Percentiles rank a stretch among this genome's conserved stretches.
Evolutionary conservation across 306 rosid species (phyloP).

Genomic region (Luffa aegyptiaca): DNA sequence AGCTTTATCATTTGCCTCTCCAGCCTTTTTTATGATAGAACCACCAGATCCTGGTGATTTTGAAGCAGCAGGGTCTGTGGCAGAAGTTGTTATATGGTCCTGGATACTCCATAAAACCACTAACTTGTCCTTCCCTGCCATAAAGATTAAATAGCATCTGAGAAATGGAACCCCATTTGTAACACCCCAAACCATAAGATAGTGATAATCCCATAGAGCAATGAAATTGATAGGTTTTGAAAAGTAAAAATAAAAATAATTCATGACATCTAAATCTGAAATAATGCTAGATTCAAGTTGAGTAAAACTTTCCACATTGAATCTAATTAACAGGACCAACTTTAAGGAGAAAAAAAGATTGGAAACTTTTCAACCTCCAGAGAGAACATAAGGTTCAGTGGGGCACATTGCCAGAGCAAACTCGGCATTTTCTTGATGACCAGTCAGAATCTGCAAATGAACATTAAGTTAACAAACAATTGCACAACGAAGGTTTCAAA

Average conservation of each 20-base stretch:
- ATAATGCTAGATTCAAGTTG: background rate
- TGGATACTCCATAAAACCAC: constrained; percentile 98
- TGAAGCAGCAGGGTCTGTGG: constrained; percentile 39
- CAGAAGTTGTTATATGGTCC: constrained; percentile 76
- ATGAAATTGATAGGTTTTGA: background rate
- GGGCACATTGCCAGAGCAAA: constrained; percentile 99
- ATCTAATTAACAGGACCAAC: background rate
- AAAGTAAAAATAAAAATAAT: background rate
- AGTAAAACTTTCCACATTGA: background rate
- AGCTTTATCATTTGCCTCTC: constrained; percentile 64
- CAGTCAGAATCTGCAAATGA: constrained; percentile 71
- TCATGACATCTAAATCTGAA: background rate
- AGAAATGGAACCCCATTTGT: background rate
- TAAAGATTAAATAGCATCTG: background rate
- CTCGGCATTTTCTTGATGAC: constrained; percentile 99
- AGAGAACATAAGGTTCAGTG: constrained; percentile 89
- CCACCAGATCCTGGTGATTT: constrained; percentile 56
- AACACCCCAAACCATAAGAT: background rate
- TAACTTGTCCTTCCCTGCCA: constrained; percentile 85
- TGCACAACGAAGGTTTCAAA: background rate
- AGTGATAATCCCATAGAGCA: background rate
- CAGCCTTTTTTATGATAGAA: constrained; percentile 67
- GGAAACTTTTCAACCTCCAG: constrained; percentile 60
- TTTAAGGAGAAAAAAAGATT: background rate
- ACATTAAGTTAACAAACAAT: background rate